A percentile compares a stretch with the other conserved stretches of the same genome.
Evolutionary conservation across 371 early-diverging fungal species (phyloP).

Genomic region (Circinella minor): DNA sequence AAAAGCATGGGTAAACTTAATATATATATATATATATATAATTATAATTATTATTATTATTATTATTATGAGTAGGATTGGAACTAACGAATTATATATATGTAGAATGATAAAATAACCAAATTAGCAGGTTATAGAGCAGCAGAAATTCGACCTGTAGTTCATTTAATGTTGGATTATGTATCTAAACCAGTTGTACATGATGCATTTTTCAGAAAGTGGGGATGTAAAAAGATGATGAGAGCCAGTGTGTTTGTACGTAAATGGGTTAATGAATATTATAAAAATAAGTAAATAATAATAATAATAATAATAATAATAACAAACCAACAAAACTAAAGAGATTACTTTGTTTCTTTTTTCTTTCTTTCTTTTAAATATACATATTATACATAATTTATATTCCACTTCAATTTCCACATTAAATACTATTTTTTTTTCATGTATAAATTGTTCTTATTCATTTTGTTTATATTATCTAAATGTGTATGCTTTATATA

Average conservation of each 20-base stretch:
- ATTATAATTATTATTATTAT: too few species aligned
- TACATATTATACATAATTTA: too few species aligned
- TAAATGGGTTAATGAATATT: conserved; percentile 56
- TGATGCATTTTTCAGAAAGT: conserved; percentile 83
- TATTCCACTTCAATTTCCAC: too few species aligned
- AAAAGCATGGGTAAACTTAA: conserved; percentile 83
- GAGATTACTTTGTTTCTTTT: too few species aligned
- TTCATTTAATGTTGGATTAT: conserved; percentile 71
- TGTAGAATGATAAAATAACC: conserved; percentile 60
- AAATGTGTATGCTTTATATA: too few species aligned
- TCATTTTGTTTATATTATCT: too few species aligned
- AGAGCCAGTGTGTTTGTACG: conserved; percentile 79
- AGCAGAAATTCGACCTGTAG: conserved; percentile 64
- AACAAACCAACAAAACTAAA: neutral
- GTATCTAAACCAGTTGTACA: conserved; percentile 55
- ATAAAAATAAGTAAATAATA: conserved; percentile 12
- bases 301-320: neutral
- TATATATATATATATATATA: too few species aligned
- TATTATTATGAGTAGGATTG: too few species aligned
- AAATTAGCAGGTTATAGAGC: conserved; percentile 81
- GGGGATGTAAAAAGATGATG: conserved; percentile 72
- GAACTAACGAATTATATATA: neutral
- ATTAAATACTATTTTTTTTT: too few species aligned
- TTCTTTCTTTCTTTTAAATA: too few species aligned
- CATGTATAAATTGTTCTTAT: too few species aligned